A percentile compares a stretch with the other conserved stretches of the same genome.
Evolutionary conservation across 2,329 filamentous ascomycete genomes (phyloP).

Genomic region (Alternaria solani): DNA sequence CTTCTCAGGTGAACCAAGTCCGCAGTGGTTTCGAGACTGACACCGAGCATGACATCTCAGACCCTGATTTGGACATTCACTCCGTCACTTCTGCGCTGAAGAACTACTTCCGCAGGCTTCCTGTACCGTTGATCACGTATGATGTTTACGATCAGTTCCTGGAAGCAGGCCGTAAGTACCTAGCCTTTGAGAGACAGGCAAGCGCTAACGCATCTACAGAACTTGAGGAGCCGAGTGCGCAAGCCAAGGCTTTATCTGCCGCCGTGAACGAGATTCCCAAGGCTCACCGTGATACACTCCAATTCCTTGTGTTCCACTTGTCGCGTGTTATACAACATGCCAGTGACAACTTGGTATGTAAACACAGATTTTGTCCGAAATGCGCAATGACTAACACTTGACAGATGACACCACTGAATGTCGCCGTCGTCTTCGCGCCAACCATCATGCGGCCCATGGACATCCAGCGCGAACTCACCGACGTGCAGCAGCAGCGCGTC

Average conservation of each 20-base stretch:
- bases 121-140: slow-evolving; percentile 87
- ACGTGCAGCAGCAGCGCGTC: slow-evolving; percentile 92
- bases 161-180: slow-evolving; percentile 74
- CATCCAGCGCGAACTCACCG: slow-evolving; percentile 92
- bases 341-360: slow-evolving; percentile 79
- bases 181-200: neutral
- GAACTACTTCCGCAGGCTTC: slow-evolving; percentile 95
- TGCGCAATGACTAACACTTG: slow-evolving; percentile 21
- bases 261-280: slow-evolving; percentile 81
- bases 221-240: slow-evolving; percentile 64
- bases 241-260: slow-evolving; percentile 68
- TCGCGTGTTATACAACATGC: slow-evolving; percentile 84
- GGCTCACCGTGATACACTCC: slow-evolving; percentile 86
- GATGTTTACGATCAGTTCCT: slow-evolving; percentile 90
- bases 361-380: neutral
- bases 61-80: slow-evolving; percentile 92
- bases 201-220: slow-evolving; percentile 53
- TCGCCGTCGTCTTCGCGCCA: slow-evolving; percentile 96
- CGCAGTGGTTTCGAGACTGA: slow-evolving; percentile 90
- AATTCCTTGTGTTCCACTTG: slow-evolving; percentile 94
- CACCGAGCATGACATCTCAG: slow-evolving; percentile 89
- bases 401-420: slow-evolving; percentile 93
- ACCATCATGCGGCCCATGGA: slow-evolving; percentile 94
- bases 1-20: slow-evolving; percentile 87
- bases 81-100: slow-evolving; percentile 95